These are phyloP conservation scores for Beauveria sp. DNA, from an alignment of 2,329 filamentous ascomycete genomes.

Conservation along the genomic window DNA sequence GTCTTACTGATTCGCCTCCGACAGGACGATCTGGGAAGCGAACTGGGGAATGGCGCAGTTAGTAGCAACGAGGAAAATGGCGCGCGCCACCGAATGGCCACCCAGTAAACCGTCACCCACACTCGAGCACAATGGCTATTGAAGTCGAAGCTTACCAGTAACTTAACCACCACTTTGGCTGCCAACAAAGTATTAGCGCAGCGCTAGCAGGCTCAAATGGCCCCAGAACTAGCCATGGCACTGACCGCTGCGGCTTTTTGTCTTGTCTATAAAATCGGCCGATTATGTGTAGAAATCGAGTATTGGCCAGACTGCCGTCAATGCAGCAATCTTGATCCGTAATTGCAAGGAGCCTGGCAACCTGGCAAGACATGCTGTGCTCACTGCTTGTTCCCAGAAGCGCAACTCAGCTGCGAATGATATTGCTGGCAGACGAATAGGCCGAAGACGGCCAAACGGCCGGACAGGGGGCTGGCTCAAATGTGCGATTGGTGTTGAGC, in stretches of 20 bases:
- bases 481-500: neutral
- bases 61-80: neutral
- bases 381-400: neutral
- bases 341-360: constrained; percentile 1
- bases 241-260: neutral
- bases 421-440: neutral
- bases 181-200: neutral
- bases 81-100: neutral
- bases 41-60: neutral
- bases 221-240: neutral
- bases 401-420: neutral
- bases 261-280: neutral
- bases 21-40: constrained; percentile 25
- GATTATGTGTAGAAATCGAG: neutral
- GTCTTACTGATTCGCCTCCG: constrained; percentile 29
- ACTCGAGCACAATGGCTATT: neutral
- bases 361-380: neutral
- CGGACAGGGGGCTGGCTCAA: neutral
- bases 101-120: neutral
- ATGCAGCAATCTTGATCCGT: neutral
- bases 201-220: neutral
- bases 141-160: neutral
- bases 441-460: constrained; percentile 2
- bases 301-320: neutral
- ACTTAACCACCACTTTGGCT: neutral